Evolutionary conservation across 768 basidiomycete species (phyloP).

Genomic region (Boletales sp.): DNA sequence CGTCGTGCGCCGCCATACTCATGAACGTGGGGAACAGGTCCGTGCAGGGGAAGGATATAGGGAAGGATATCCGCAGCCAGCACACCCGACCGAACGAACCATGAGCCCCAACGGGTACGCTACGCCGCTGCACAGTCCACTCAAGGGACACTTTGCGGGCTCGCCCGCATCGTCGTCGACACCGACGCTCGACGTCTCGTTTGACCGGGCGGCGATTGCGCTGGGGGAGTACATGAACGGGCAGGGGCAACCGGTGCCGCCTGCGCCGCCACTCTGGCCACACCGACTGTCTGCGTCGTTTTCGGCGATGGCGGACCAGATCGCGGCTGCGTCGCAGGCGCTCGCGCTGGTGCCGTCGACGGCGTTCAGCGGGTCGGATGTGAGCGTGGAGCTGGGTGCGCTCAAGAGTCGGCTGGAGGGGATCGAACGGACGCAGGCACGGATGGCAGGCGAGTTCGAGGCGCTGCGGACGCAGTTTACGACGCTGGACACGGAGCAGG

Average conservation of each 20-base stretch:
- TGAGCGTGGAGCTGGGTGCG: conserved; percentile 8
- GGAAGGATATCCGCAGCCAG: background rate
- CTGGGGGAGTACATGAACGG: background rate
- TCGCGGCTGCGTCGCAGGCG: conserved; percentile 38
- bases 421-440: conserved; percentile 33
- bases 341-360: conserved; percentile 29
- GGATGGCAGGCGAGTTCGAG: conserved; percentile 31
- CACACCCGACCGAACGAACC: background rate
- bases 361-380: conserved; percentile 16
- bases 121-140: background rate
- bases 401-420: conserved; percentile 27
- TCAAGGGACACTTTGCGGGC: background rate
- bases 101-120: background rate
- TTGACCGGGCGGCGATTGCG: background rate
- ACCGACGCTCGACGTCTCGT: conserved; percentile 17
- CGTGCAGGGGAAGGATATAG: background rate
- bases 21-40: background rate
- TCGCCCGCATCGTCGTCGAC: conserved; percentile 13
- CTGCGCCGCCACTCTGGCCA: conserved; percentile 25
- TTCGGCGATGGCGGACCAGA: conserved; percentile 38
- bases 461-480: conserved; percentile 26
- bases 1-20: background rate
- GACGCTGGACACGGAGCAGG: conserved; percentile 10
- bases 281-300: conserved; percentile 36
- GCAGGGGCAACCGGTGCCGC: background rate